Conservation (phyloP, 2,329 filamentous ascomycete species). For the Cryphonectria carpinicola region DNA sequence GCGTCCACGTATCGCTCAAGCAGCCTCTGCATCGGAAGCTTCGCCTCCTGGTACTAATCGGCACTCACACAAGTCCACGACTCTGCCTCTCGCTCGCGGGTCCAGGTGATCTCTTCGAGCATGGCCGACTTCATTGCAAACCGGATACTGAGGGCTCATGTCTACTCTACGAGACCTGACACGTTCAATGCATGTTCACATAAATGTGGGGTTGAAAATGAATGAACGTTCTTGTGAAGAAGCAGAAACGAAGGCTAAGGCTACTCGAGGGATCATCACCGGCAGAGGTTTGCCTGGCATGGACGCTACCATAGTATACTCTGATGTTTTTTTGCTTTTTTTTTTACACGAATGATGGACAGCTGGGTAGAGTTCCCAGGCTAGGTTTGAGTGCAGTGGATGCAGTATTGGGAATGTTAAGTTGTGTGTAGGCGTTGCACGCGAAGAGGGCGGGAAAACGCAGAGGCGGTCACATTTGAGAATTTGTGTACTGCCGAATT, state of each 20-base stretch:
- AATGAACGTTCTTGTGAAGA: background rate
- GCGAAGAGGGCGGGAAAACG: background rate
- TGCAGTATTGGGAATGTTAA: background rate
- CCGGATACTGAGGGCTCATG: background rate
- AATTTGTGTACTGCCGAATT: background rate
- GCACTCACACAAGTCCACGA: background rate
- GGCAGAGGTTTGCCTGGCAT: background rate
- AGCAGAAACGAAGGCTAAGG: background rate
- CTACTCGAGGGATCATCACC: background rate
- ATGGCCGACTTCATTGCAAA: background rate
- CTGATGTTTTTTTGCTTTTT: background rate
- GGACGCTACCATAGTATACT: background rate
- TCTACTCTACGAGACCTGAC: background rate
- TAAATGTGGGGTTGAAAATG: background rate
- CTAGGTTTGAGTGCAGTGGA: background rate
- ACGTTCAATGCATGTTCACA: background rate
- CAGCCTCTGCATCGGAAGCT: background rate
- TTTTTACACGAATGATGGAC: background rate
- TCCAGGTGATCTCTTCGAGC: background rate
- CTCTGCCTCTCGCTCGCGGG: background rate
- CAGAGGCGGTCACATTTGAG: background rate
- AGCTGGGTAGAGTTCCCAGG: background rate
- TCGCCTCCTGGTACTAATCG: background rate
- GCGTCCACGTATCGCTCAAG: background rate
- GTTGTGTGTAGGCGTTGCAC: background rate